Conservation (phyloP, 1,284 basidiomycete species). For the Leucoagaricus sp. region DNA sequence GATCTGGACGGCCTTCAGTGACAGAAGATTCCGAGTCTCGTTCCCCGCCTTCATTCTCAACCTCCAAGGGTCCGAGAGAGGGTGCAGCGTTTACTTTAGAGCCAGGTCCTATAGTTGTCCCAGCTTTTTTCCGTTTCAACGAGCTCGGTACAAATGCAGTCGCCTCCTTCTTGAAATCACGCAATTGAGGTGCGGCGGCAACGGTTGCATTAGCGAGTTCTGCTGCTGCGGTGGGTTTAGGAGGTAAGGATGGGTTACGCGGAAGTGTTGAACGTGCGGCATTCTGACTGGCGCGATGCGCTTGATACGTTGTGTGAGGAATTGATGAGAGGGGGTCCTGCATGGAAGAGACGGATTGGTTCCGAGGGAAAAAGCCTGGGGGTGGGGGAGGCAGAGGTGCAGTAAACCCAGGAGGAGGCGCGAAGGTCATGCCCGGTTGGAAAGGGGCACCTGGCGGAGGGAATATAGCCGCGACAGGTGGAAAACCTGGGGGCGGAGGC, state of each 20-base stretch:
- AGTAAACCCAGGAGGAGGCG: slow-evolving; percentile 28
- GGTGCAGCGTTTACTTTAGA: slow-evolving; percentile 68
- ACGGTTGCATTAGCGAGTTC: slow-evolving; percentile 62
- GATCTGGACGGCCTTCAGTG: slow-evolving; percentile 54
- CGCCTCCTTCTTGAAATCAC: slow-evolving; percentile 90
- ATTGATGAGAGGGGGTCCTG: slow-evolving; percentile 66
- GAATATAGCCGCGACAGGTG: slow-evolving; percentile 26
- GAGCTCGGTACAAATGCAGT: slow-evolving; percentile 84
- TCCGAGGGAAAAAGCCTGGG: slow-evolving; percentile 59
- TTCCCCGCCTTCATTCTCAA: slow-evolving; percentile 23
- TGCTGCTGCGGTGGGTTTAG: slow-evolving; percentile 40
- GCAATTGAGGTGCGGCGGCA: slow-evolving; percentile 80
- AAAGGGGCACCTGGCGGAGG: slow-evolving; percentile 36
- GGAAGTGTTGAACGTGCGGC: slow-evolving; percentile 27
- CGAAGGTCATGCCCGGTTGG: slow-evolving; percentile 27
- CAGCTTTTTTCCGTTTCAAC: slow-evolving; percentile 62
- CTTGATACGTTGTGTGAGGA: slow-evolving; percentile 69
- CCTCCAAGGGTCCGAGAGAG: slow-evolving; percentile 37
- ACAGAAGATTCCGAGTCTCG: slow-evolving; percentile 31
- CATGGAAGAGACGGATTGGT: slow-evolving; percentile 47
- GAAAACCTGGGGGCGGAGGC: slow-evolving; percentile 30
- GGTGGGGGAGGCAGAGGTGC: slow-evolving; percentile 45
- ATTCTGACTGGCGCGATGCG: slow-evolving; percentile 44
- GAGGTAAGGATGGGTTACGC: slow-evolving; percentile 41
- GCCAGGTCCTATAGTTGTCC: slow-evolving; percentile 30